Evolutionary conservation across 1,284 basidiomycete genomes (phyloP).

Genomic region (Ganoderma lingzhi): DNA sequence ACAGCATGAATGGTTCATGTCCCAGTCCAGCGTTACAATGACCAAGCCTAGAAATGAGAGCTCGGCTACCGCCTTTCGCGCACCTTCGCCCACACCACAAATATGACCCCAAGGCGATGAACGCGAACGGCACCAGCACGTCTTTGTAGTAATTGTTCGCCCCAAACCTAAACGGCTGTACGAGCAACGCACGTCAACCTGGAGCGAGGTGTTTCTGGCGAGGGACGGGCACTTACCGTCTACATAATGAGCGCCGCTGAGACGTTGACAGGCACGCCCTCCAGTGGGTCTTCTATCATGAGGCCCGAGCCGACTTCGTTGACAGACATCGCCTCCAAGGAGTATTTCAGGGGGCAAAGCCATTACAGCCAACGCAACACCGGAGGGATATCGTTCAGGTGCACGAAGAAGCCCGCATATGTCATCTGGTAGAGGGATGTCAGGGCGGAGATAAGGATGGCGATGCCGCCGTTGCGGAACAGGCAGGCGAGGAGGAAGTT

Average conservation of each 20-base stretch:
- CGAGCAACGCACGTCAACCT: conserved; percentile 17
- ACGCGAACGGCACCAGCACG: conserved; percentile 86
- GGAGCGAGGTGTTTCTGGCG: not conserved
- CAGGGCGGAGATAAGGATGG: conserved; percentile 84
- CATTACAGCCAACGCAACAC: conserved; percentile 90
- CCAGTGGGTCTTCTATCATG: conserved; percentile 80
- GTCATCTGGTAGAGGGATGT: conserved; percentile 86
- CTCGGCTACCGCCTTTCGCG: conserved; percentile 66
- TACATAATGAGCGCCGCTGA: conserved; percentile 87
- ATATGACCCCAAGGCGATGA: conserved; percentile 76
- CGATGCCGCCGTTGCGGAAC: conserved; percentile 87
- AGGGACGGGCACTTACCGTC: conserved; percentile 54
- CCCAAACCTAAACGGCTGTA: conserved; percentile 83
- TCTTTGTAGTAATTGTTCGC: conserved; percentile 83
- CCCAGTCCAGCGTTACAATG: not conserved
- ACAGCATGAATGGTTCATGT: conserved; percentile 3
- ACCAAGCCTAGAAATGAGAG: not conserved
- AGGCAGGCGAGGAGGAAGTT: conserved; percentile 88
- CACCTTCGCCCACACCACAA: conserved; percentile 77
- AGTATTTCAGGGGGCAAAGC: conserved; percentile 76
- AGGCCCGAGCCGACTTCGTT: conserved; percentile 90
- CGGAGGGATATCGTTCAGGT: conserved; percentile 80
- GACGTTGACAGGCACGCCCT: conserved; percentile 83
- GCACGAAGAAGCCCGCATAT: conserved; percentile 87
- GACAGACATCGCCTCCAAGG: conserved; percentile 83